Conservation (phyloP, 129 eudicot genomes). For the Gnaphalium uliginosum region DNA sequence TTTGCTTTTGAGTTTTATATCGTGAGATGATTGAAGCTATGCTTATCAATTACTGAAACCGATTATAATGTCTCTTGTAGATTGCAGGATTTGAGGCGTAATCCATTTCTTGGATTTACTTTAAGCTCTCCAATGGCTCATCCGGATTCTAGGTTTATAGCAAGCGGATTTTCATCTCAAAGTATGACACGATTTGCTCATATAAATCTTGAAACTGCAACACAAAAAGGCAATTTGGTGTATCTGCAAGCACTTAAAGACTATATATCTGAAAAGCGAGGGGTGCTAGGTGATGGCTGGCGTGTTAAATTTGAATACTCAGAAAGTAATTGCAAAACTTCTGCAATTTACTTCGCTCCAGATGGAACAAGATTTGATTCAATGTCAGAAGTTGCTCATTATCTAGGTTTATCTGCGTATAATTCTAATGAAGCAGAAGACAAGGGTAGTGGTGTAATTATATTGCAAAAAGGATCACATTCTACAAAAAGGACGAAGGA, state of each 20-base stretch:
- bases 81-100: conserved; percentile 40
- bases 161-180: conserved; percentile 41
- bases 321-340: conserved; percentile 33
- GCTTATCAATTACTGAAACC: conserved; percentile 14
- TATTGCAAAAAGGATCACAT: conserved; percentile 30
- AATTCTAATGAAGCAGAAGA: conserved; percentile 32
- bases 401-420: conserved; percentile 48
- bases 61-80: conserved; percentile 27
- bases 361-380: conserved; percentile 51
- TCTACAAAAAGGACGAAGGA: conserved; percentile 45
- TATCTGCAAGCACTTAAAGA: conserved; percentile 57
- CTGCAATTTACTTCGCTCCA: conserved; percentile 57
- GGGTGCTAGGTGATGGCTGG: conserved; percentile 56
- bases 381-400: conserved; percentile 56
- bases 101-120: conserved; percentile 39
- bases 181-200: conserved; percentile 34
- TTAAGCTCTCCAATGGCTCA: conserved; percentile 37
- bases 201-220: conserved; percentile 34
- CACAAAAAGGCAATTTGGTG: conserved; percentile 37
- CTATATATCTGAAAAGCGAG: conserved; percentile 45
- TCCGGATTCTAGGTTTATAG: conserved; percentile 34
- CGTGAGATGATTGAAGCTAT: conserved; percentile 7
- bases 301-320: conserved; percentile 49
- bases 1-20: conserved; percentile 13
- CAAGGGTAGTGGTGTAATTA: conserved; percentile 26